Percentiles rank a stretch among this genome's conserved stretches.
Evolutionary conservation across 108 stramenopile genomes (phyloP).

Genomic region (Bacterosira constricta): DNA sequence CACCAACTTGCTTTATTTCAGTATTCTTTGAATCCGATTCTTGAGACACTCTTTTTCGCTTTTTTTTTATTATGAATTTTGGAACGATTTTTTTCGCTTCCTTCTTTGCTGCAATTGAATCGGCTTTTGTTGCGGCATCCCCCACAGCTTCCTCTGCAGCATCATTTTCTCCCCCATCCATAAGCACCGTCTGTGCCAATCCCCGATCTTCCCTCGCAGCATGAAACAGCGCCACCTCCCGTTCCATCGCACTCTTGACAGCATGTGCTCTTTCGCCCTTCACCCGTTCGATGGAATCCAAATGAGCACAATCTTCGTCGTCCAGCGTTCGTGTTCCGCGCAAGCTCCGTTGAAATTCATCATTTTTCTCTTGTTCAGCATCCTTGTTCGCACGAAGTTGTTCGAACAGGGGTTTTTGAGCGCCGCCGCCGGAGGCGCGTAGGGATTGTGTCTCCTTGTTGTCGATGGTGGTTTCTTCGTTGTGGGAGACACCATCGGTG

Average conservation of each 20-base stretch:
- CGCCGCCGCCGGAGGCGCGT: slow-evolving; percentile 18
- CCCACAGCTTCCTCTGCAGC: neutral
- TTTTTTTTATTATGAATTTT: slow-evolving; percentile 50
- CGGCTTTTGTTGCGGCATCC: neutral
- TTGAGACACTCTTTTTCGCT: slow-evolving; percentile 8
- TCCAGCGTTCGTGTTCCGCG: slow-evolving; percentile 71
- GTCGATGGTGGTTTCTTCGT: slow-evolving; percentile 75
- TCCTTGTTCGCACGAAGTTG: slow-evolving; percentile 84
- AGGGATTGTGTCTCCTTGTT: slow-evolving; percentile 53
- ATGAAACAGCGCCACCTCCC: slow-evolving; percentile 72
- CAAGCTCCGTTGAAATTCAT: slow-evolving; percentile 68
- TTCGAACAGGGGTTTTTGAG: slow-evolving; percentile 82
- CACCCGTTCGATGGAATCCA: slow-evolving; percentile 66
- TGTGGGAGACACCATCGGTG: slow-evolving; percentile 75
- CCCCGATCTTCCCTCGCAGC: slow-evolving; percentile 65
- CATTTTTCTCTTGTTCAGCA: slow-evolving; percentile 66
- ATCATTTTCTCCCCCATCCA: slow-evolving; percentile 14
- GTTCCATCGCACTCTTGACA: slow-evolving; percentile 53
- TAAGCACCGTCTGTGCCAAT: slow-evolving; percentile 8
- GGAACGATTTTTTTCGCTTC: slow-evolving; percentile 21
- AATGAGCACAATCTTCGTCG: slow-evolving; percentile 84
- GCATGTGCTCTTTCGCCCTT: slow-evolving; percentile 48
- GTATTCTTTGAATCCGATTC: slow-evolving; percentile 13
- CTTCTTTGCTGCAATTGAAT: slow-evolving; percentile 2
- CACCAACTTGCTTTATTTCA: neutral